Evolutionary conservation across 805 yeast genomes (phyloP), one percentile per base, ranked within the genome.

Genomic region (Wickerhamomyces tratensis): DNA sequence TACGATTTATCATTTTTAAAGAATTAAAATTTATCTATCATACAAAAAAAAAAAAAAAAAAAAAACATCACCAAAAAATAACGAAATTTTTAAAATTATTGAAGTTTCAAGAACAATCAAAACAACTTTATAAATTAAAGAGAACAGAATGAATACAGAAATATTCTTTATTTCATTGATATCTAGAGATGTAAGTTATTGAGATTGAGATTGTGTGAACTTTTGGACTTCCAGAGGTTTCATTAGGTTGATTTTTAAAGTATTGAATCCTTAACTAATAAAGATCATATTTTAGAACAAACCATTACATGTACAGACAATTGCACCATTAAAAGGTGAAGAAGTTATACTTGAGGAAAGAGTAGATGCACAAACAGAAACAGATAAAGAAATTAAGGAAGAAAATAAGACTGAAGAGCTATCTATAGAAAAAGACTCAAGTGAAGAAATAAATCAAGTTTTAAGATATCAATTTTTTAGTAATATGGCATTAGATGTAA

Each of bases 401-500:
- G 33, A 25, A 20, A 33, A 33, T n/a, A 14, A 25, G 4, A 39
- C 14, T 36, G 20, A 12, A 37, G 34, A 37, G 9, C 13, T 44
- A n/a, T 45, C 54, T n/a, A 53, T 56, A 36, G 41, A 56, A 5
- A 57, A 53, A 36, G 61, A 56, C 34, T 10, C 27, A 25, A 25
- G 9, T 27, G 30, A 10, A 27, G 33, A 47, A 48, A 36, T 54
- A 60, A 71, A 76, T 49, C 67, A 66, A 45, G 61, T 74, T 42
- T 61, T 81, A 30, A 77, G 80, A 50, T 80, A 77, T 62, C 79
- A 82, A 52, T 82, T 82, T 50, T 63, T 82, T 30, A 74, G 86
- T n/a, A 86, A 82, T 54, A 81, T 82, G 82, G 78, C 87, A 6
- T 62, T 82, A 25, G 89, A 82, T 57, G 72, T 80, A 20, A 79